Evolutionary conservation across 1,284 basidiomycete species (phyloP).

Genomic region (Cutaneotrichosporon sp.): DNA sequence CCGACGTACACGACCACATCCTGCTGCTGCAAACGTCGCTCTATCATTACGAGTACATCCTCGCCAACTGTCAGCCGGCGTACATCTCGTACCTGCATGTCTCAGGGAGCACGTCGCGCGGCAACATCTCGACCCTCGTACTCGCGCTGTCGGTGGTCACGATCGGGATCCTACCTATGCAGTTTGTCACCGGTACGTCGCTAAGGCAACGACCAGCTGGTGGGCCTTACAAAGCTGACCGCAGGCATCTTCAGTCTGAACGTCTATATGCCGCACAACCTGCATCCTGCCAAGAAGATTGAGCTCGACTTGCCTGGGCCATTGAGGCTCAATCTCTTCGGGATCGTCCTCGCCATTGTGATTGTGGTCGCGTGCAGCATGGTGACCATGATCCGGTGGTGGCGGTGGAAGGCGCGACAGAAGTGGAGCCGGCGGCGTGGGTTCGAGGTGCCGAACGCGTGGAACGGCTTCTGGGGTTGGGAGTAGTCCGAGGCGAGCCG

Average conservation of each 20-base stretch:
- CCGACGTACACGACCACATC: slow-evolving; percentile 94
- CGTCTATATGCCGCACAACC: slow-evolving; percentile 55
- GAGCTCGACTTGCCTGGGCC: slow-evolving; percentile 20
- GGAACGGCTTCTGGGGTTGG: slow-evolving; percentile 50
- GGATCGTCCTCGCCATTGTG: slow-evolving; percentile 40
- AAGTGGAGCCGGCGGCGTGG: slow-evolving; percentile 37
- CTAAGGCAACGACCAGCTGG: not conserved
- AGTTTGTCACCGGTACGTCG: slow-evolving; percentile 62
- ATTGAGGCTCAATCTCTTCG: slow-evolving; percentile 44
- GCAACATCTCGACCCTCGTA: slow-evolving; percentile 66
- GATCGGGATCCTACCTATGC: slow-evolving; percentile 68
- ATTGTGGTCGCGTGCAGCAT: slow-evolving; percentile 42
- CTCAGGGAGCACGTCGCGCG: slow-evolving; percentile 62
- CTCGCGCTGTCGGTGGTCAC: slow-evolving; percentile 67
- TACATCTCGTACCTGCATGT: slow-evolving; percentile 77
- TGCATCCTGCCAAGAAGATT: slow-evolving; percentile 23
- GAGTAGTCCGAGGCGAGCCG: slow-evolving; percentile 13
- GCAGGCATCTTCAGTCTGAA: slow-evolving; percentile 69
- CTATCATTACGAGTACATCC: slow-evolving; percentile 81
- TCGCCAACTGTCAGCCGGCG: slow-evolving; percentile 81
- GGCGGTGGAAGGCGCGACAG: slow-evolving; percentile 43
- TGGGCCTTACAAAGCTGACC: slow-evolving; percentile 25
- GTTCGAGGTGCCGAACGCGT: slow-evolving; percentile 32
- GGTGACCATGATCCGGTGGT: slow-evolving; percentile 47
- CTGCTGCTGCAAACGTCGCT: slow-evolving; percentile 80